Evolutionary conservation across 371 early-diverging fungal genomes (phyloP), one percentile per base, ranked within the genome.

Genomic region (Mortierella sp.): DNA sequence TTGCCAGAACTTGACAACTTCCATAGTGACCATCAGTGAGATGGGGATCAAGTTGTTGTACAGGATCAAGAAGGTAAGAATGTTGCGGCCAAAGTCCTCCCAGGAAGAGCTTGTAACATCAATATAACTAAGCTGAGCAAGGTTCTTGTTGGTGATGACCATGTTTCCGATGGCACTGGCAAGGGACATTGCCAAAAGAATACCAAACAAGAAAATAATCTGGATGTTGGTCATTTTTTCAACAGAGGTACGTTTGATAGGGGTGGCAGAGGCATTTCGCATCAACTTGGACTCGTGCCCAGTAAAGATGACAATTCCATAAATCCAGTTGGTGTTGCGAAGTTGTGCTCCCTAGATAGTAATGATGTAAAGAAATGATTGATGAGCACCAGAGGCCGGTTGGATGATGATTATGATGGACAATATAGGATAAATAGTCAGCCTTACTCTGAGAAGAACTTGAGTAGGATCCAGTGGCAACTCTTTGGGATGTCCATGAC

Each of bases 21-120:
- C 96, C 96, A 96, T 95, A 45, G 96, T 96, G 13, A 96, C 95
- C 83, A 95, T 93, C 83, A 96, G 89, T 86, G 93, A 90, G 86
- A 96, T 96, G 22, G 96, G 96, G 76, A 96, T 96, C 75, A 96
- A 87, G 84, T 94, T 95, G 88, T 96, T 96, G 86, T 93, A 95
- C 61, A 96, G 81, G 84, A 96, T 93, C 77, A 96, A 85, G 72
- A 95, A 96, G 2, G 96, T 96, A 76, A 96, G 84, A 53, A 96
- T 92, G 83, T 92, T 93, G 61, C 84, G 86, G 35, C 90, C 90
- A 75, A 92, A 92, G 61, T 88, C 88, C 32, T 76, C 61, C 57
- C 83, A 85, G 7, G 83, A 68, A 42, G 82, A 82, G 1, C 72
- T 51, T 0, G 10, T 28, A 9, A 37, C 37, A 0, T 66, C 65